Percentiles rank a stretch among this genome's conserved stretches.
These are phyloP conservation scores for Rhexocercosporidium sp. DNA, from an alignment of 2,329 filamentous ascomycete species.

Conservation along the genomic window DNA sequence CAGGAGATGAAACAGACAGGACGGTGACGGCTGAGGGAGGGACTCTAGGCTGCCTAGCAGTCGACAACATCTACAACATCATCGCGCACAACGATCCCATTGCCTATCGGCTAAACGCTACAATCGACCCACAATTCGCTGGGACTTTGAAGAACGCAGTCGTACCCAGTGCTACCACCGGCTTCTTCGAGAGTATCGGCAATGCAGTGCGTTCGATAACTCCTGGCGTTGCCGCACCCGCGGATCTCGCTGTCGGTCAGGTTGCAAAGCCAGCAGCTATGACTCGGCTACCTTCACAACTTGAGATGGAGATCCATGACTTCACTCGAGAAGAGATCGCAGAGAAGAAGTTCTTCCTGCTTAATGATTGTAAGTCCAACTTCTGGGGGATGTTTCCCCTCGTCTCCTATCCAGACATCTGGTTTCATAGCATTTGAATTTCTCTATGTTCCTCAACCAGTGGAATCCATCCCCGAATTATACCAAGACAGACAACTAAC, in stretches of 20 bases:
- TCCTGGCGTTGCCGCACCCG: conserved; percentile 50
- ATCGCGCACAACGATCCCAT: conserved; percentile 76
- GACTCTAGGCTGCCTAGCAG: conserved; percentile 85
- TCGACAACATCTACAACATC: conserved; percentile 97
- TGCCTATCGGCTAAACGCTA: conserved; percentile 89
- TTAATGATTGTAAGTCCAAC: conserved; percentile 77
- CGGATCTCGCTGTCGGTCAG: conserved; percentile 47
- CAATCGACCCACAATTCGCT: conserved; percentile 82
- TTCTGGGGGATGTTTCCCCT: background rate
- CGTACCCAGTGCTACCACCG: conserved; percentile 74
- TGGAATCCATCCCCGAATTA: background rate
- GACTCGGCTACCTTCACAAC: conserved; percentile 61
- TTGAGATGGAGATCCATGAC: conserved; percentile 96
- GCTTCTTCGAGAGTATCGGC: conserved; percentile 68
- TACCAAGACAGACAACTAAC: background rate
- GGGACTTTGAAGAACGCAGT: conserved; percentile 76
- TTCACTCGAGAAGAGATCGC: conserved; percentile 92
- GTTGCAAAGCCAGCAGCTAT: conserved; percentile 41
- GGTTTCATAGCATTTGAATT: too few species aligned
- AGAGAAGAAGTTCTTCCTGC: conserved; percentile 82
- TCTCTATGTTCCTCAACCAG: background rate
- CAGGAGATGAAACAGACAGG: conserved; percentile 59
- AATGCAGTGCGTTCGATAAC: conserved; percentile 67
- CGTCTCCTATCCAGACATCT: background rate
- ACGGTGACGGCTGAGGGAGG: conserved; percentile 78